These are phyloP conservation scores for Byssothecium circinans DNA, from an alignment of 2,329 filamentous ascomycete genomes.

Conservation along the genomic window DNA sequence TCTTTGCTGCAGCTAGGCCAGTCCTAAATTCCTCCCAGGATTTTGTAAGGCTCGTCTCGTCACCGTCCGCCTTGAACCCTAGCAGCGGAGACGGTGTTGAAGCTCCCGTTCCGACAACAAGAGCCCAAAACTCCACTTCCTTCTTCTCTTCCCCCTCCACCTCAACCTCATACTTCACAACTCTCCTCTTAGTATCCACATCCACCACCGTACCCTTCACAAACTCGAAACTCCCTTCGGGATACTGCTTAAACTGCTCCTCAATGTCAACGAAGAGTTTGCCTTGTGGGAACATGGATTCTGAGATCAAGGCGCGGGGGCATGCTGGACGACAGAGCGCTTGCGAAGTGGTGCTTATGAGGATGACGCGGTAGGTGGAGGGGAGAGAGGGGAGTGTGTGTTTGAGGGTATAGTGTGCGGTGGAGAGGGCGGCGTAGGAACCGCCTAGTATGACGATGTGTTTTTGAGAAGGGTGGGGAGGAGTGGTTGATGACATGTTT, in stretches of 20 bases:
- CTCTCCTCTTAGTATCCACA: conserved; percentile 26
- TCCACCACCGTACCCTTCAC: conserved; percentile 38
- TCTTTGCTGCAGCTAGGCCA: no score
- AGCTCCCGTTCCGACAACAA: no score
- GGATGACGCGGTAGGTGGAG: conserved; percentile 36
- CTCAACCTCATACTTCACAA: conserved; percentile 26
- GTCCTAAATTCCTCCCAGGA: no score
- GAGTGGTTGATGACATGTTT: neutral
- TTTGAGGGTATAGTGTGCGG: conserved; percentile 41
- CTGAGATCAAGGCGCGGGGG: conserved; percentile 41
- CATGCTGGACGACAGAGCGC: conserved; percentile 38
- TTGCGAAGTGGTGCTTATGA: conserved; percentile 37
- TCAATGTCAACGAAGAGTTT: no score
- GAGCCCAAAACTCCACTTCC: no score
- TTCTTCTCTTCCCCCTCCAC: conserved; percentile 45
- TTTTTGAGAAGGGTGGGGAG: conserved; percentile 3
- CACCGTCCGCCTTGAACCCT: no score
- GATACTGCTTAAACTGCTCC: no score
- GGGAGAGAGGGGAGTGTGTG: conserved; percentile 32
- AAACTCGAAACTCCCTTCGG: conserved; percentile 37
- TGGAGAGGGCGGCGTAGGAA: conserved; percentile 43
- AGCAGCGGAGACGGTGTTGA: no score
- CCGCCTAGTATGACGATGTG: conserved; percentile 45
- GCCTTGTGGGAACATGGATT: conserved; percentile 35
- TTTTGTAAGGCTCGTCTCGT: no score